phyloP scores from a whole-genome alignment of 495 filamentous ascomycete genomes.

The Cercophora samala region DNA sequence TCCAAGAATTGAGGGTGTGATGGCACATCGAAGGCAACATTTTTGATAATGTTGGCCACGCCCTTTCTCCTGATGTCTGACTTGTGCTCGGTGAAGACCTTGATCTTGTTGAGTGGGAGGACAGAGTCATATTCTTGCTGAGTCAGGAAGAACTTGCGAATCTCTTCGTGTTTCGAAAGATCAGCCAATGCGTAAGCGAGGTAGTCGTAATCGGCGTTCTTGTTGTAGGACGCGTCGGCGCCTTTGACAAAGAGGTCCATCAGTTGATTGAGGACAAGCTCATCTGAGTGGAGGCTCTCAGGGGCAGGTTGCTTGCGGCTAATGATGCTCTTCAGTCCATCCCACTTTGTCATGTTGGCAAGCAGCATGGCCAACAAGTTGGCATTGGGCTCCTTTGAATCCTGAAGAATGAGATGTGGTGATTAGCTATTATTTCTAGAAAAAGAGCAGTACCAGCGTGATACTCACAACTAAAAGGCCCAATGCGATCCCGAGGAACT shows the following conservation, averaged over 20 bases:
- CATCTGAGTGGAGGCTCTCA: slow-evolving; percentile 60
- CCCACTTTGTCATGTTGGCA: slow-evolving; percentile 82
- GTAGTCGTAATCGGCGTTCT: slow-evolving; percentile 85
- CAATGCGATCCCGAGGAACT: slow-evolving; percentile 72
- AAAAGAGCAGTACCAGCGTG: not conserved
- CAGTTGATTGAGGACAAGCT: slow-evolving; percentile 78
- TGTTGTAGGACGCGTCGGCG: slow-evolving; percentile 74
- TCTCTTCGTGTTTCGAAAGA: slow-evolving; percentile 70
- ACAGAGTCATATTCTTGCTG: slow-evolving; percentile 71
- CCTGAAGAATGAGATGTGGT: slow-evolving; percentile 31
- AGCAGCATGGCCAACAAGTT: slow-evolving; percentile 87
- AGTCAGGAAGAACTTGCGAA: slow-evolving; percentile 71
- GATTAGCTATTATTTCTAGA: slow-evolving; percentile 3
- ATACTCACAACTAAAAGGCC: slow-evolving; percentile 69
- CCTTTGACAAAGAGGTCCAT: slow-evolving; percentile 96
- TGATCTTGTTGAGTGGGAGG: slow-evolving; percentile 82
- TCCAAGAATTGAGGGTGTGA: slow-evolving; percentile 66
- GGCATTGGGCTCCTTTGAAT: slow-evolving; percentile 62
- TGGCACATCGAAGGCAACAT: slow-evolving; percentile 67
- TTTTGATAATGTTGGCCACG: slow-evolving; percentile 90
- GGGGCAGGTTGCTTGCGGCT: slow-evolving; percentile 60
- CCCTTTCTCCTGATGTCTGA: slow-evolving; percentile 77
- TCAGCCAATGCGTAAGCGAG: slow-evolving; percentile 92
- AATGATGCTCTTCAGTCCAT: slow-evolving; percentile 64
- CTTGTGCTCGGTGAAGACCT: slow-evolving; percentile 86